phyloP scores from a whole-genome alignment of 441 rosid species.

The Pelargonium australe region DNA sequence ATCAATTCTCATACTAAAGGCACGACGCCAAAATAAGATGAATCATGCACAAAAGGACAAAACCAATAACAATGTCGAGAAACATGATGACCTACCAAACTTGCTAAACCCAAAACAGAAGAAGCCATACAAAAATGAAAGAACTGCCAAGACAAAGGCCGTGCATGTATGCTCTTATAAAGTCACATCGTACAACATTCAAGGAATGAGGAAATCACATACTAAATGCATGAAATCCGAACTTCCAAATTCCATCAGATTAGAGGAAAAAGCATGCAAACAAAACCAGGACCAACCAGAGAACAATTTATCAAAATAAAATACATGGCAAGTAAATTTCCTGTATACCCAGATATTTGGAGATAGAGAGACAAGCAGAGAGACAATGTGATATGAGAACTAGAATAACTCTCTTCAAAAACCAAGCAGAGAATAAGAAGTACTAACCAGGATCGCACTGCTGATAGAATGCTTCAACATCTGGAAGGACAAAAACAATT shows the following conservation, averaged over 20 bases:
- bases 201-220: background rate
- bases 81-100: too few relatives aligned
- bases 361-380: too few relatives aligned
- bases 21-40: background rate
- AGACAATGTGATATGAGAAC: background rate
- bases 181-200: background rate
- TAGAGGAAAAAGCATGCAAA: background rate
- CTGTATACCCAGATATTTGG: background rate
- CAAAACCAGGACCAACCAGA: background rate
- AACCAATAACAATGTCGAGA: background rate
- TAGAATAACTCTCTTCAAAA: background rate
- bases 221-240: background rate
- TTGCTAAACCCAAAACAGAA: too few relatives aligned
- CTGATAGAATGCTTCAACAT: conserved; percentile 57
- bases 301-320: background rate
- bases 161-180: background rate
- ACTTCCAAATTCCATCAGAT: background rate
- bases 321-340: background rate
- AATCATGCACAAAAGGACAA: background rate
- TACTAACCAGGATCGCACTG: conserved; percentile 71
- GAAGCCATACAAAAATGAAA: background rate
- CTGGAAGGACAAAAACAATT: conserved; percentile 32
- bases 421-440: background rate
- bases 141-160: background rate
- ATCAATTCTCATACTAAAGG: background rate